Base-by-base conservation (phyloP, 2,329 filamentous ascomycete genomes). In the Paecilomyces niveus region DNA sequence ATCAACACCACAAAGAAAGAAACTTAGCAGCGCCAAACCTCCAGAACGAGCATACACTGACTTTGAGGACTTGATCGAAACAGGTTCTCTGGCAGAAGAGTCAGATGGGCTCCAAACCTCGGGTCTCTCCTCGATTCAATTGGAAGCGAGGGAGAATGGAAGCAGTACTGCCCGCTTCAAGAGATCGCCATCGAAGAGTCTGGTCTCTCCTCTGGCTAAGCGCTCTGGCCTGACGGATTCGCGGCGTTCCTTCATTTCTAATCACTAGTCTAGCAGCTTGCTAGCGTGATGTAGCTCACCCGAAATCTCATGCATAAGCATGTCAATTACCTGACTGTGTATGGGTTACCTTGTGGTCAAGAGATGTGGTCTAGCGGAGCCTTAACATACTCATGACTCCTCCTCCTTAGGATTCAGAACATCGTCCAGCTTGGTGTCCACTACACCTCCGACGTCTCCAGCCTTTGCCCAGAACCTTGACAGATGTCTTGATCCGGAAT, bases 401-500 rank as follows among this genome's bases (percentile, higher is more conserved):
- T 71, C 67, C 29, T 72, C 69, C 58, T 67, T 68, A 18, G 72
- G 74, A 64, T 76, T 74, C 55, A 80, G 63, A 49, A 80, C 73
- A 61, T 79, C 76, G 54, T 78, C 74, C 51, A 80, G 67, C 59
- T 74, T 78, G 7, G 75, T 80, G 60, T 76, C 74, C 45, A 72
- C 67, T 11, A 74, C 73, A 21, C 73, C 77, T 35, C 76, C 78
- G 56, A 80, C 72, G 64, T 78, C 72, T 32, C 78, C 78, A 53
- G 78, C 77, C 59, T 74, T 72, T 18, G 75, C 74, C 78, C 78
- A 81, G 65, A 81, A 81, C 56, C 78, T 76, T n/a, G 78, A 81
- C n/a, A 81, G 66, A 67, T 81, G 79, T 54, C 78, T 71, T 53
- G 77, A 76, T 3, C 78, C 78, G n/a, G 78, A 80, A 63, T 81